Conservation (phyloP, 2,329 filamentous ascomycete genomes). For the Ophiocordyceps polyrhachis-furcata region DNA sequence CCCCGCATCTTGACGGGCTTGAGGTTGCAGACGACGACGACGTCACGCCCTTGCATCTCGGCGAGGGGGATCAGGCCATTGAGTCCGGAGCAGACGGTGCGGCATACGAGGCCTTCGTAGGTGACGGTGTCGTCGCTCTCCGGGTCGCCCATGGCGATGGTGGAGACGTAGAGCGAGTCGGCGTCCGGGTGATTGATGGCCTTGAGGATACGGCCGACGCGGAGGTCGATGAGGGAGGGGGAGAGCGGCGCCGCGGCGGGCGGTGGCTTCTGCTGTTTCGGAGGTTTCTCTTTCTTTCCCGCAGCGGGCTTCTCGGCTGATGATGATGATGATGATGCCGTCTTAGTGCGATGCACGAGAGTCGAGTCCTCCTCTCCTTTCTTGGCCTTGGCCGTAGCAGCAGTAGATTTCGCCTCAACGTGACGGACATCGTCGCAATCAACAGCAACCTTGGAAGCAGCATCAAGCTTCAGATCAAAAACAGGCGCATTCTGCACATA, state of each 20-base stretch:
- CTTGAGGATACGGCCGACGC: slow-evolving; percentile 94
- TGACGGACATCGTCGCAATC: slow-evolving; percentile 67
- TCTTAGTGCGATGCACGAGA: slow-evolving; percentile 42
- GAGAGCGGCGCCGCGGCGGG: slow-evolving; percentile 55
- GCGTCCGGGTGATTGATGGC: slow-evolving; percentile 91
- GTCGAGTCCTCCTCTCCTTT: slow-evolving; percentile 41
- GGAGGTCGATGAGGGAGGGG: slow-evolving; percentile 77
- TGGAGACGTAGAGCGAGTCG: slow-evolving; percentile 88
- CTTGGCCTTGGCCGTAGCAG: slow-evolving; percentile 79
- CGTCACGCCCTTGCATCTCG: slow-evolving; percentile 93
- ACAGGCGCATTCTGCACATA: slow-evolving; percentile 84
- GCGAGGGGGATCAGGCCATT: slow-evolving; percentile 84
- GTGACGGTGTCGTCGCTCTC: slow-evolving; percentile 79
- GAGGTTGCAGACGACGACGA: slow-evolving; percentile 90
- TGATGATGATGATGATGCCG: slow-evolving; percentile 15
- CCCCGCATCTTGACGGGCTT: slow-evolving; percentile 99
- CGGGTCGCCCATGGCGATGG: slow-evolving; percentile 82
- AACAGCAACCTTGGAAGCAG: slow-evolving; percentile 58
- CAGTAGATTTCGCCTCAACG: slow-evolving; percentile 36
- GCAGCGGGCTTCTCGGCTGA: slow-evolving; percentile 40
- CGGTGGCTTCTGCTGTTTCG: slow-evolving; percentile 52
- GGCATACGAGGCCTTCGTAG: slow-evolving; percentile 77
- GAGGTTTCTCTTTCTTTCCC: slow-evolving; percentile 76
- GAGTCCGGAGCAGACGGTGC: slow-evolving; percentile 91
- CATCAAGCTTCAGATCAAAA: slow-evolving; percentile 48